Evolutionary conservation across 1,139 yeast genomes (phyloP), one percentile per base, ranked within the genome.

Genomic region (Geotrichum citri-aurantii): DNA sequence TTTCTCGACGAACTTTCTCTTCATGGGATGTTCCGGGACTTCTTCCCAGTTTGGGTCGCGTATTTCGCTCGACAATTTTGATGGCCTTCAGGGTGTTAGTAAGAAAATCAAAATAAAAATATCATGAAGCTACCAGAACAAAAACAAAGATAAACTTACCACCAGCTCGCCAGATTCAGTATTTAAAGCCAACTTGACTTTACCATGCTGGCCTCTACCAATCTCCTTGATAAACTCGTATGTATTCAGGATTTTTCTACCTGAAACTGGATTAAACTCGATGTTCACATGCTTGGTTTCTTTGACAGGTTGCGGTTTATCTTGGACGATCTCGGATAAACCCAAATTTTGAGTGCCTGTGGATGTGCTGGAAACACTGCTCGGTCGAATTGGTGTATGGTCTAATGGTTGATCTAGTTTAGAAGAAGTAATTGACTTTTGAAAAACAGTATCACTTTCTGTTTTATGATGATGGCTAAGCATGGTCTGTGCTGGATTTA

Each of bases 131-230:
- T 21, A 40, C 17, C 2, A 27, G 47, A 19, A 37, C 23, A 17
- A 10, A 27, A 26, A 21, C 31, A 33, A 24, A 46, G 57, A 17
- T 56, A 63, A 62, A 55, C 61, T 19, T 49, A 58, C 61, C 26
- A 92, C 98, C 53, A 84, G 77, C 65, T 85, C 88, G 55, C 84
- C 81, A 14, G 86, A 80, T 24, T 82, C 79, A 58, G 86, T 73
- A 69, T 92, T 95, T 61, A 81, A 81, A 0, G 97, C 99, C 26
- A 95, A 78, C 71, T 93, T 95, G 50, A 95, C 99, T 71, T 91
- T 92, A 19, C 99, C 99, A 73, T 93, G 99, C 71, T 93, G 97
- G 12, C 99, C 99, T 54, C 89, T 80, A 3, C 99, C 99, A 46
- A 95, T 79, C 73, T 93, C 98, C 50, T 81, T 78, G 47, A 92